phyloP scores from a whole-genome alignment of 2,329 filamentous ascomycete species.

The Xylaria sp. region DNA sequence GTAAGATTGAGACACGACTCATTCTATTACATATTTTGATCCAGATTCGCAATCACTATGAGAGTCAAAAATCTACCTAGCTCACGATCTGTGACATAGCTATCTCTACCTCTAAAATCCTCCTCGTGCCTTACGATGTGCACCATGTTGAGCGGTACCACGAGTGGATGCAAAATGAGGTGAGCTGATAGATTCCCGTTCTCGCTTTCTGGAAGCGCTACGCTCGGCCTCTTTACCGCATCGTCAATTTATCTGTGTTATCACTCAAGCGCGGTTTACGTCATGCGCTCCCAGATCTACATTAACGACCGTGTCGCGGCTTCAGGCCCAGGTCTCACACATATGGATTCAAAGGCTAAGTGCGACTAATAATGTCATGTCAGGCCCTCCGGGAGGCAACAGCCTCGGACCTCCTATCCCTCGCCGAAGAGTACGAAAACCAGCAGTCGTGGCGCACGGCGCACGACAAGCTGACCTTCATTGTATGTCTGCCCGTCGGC shows the following conservation, averaged over 20 bases:
- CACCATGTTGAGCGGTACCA: slow-evolving; percentile 87
- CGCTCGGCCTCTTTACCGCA: too few species aligned
- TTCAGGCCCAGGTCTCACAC: neutral
- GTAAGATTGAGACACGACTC: neutral
- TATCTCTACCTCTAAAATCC: slow-evolving; percentile 66
- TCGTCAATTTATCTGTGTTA: neutral
- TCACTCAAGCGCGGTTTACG: neutral
- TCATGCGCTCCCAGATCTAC: neutral
- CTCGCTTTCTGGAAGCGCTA: neutral
- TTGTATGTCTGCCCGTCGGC: slow-evolving; percentile 61
- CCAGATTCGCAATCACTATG: neutral
- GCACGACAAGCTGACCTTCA: slow-evolving; percentile 89
- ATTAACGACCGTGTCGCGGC: neutral
- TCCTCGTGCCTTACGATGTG: slow-evolving; percentile 83
- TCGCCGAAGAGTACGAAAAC: slow-evolving; percentile 87
- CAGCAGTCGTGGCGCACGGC: slow-evolving; percentile 85
- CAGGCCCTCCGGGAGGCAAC: slow-evolving; percentile 81
- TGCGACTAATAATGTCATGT: neutral
- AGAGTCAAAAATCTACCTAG: neutral
- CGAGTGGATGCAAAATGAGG: slow-evolving; percentile 87
- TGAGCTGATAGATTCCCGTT: slow-evolving; percentile 38
- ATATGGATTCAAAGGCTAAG: neutral
- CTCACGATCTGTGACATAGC: slow-evolving; percentile 52
- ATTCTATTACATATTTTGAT: neutral
- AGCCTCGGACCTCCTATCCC: slow-evolving; percentile 80